Evolutionary conservation across 225 moss, liverwort and hornwort species (phyloP).

Genomic region (Straminergon stramineum): DNA sequence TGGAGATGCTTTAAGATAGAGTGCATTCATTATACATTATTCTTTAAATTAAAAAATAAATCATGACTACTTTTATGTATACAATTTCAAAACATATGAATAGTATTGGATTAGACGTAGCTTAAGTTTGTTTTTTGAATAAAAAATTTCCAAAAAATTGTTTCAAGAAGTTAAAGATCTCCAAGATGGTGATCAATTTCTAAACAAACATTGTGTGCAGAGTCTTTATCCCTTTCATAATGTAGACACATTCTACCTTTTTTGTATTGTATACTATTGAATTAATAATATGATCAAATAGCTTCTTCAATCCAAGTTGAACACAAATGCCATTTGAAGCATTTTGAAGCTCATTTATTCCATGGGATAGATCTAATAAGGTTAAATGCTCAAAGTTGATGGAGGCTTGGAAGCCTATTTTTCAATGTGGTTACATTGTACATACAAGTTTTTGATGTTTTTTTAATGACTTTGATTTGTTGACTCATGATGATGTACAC

Average conservation of each 20-base stretch:
- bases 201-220: accelerated
- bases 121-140: not conserved
- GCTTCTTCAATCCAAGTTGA: not conserved
- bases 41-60: not conserved
- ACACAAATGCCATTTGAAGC: not conserved
- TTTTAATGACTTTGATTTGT: not conserved
- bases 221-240: not conserved
- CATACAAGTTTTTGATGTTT: not conserved
- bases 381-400: not conserved
- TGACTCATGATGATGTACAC: not conserved
- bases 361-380: accelerated
- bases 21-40: accelerated
- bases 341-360: too few species aligned
- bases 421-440: not conserved
- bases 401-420: not conserved
- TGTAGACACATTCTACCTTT: not conserved
- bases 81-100: not conserved
- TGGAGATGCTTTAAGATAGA: not conserved
- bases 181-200: not conserved
- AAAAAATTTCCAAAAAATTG: not conserved
- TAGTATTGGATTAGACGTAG: not conserved
- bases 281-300: not conserved
- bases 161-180: not conserved
- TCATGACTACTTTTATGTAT: not conserved
- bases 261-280: not conserved